Evolutionary conservation across 768 basidiomycete species (phyloP).

Genomic region (Serpula lacrymans): DNA sequence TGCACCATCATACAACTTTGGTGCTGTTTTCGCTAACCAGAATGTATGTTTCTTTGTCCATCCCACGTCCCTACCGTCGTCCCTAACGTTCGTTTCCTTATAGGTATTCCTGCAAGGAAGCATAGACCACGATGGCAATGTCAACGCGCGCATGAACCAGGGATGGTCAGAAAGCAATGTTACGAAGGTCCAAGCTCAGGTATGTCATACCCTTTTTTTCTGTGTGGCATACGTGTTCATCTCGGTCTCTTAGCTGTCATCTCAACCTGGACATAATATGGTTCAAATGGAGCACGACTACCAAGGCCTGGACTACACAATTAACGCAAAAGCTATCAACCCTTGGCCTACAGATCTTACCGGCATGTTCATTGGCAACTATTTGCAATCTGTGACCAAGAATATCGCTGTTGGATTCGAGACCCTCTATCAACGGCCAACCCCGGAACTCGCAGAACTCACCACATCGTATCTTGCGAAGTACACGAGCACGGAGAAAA

Average conservation of each 20-base stretch:
- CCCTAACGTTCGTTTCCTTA: conserved; percentile 10
- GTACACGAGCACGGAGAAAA: conserved; percentile 64
- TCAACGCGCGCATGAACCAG: conserved; percentile 86
- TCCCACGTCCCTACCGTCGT: conserved; percentile 18
- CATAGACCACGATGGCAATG: conserved; percentile 89
- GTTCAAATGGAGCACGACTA: conserved; percentile 94
- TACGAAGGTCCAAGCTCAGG: conserved; percentile 88
- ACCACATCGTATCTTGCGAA: conserved; percentile 79
- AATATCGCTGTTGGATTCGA: conserved; percentile 88
- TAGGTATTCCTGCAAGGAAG: conserved; percentile 92
- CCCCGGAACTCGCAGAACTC: conserved; percentile 66
- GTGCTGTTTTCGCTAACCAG: conserved; percentile 85
- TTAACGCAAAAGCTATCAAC: conserved; percentile 88
- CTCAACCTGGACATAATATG: conserved; percentile 81
- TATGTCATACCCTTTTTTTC: conserved; percentile 31
- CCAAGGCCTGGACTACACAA: conserved; percentile 79
- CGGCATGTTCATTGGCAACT: conserved; percentile 89
- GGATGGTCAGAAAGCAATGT: conserved; percentile 77
- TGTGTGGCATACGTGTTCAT: not conserved
- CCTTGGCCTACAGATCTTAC: conserved; percentile 84
- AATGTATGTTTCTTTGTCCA: conserved; percentile 43
- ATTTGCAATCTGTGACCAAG: conserved; percentile 91
- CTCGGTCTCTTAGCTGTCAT: conserved; percentile 56
- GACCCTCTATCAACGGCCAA: conserved; percentile 75
- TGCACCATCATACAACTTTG: conserved; percentile 91